Conservation (phyloP, 805 yeast species). For the Monosporozyma aquatica region DNA sequence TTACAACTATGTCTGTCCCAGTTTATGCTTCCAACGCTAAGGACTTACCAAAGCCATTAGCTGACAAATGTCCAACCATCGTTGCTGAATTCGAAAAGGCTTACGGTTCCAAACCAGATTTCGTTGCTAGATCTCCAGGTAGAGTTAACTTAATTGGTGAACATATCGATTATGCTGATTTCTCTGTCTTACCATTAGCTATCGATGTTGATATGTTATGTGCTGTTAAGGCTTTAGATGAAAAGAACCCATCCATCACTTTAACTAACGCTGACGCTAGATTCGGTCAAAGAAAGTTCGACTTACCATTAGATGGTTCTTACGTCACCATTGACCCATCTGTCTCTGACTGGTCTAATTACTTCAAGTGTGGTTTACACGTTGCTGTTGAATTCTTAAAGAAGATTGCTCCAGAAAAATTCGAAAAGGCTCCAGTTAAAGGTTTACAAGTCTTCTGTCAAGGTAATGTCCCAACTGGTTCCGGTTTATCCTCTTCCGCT, state of each 20-base stretch:
- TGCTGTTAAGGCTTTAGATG: constrained; percentile 35
- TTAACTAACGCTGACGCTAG: constrained; percentile 31
- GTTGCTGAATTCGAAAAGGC: constrained; percentile 11
- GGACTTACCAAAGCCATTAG: constrained; percentile 8
- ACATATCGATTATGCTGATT: constrained; percentile 61
- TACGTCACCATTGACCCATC: constrained; percentile 40
- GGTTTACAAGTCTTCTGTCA: constrained; percentile 47
- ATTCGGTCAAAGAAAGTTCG: constrained; percentile 32
- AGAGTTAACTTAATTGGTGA: constrained; percentile 69
- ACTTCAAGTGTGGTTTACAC: constrained; percentile 54
- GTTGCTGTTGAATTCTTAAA: constrained; percentile 47
- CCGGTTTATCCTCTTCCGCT: constrained; percentile 64
- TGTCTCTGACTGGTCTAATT: constrained; percentile 54
- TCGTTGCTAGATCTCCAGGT: constrained; percentile 61
- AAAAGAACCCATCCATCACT: constrained; percentile 21
- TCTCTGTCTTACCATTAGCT: constrained; percentile 66
- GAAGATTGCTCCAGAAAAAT: constrained; percentile 26
- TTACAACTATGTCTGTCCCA: constrained; percentile 13
- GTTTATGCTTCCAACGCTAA: constrained; percentile 6
- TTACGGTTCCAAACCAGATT: constrained; percentile 32
- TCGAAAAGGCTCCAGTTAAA: constrained; percentile 26
- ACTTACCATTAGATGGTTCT: constrained; percentile 35
- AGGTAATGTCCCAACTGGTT: constrained; percentile 65
- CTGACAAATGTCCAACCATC: constrained; percentile 9
- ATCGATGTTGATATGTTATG: constrained; percentile 53